These are phyloP conservation scores for Paspalum vaginatum DNA, from an alignment of 176 grass and related monocot species.

Conservation along the genomic window DNA sequence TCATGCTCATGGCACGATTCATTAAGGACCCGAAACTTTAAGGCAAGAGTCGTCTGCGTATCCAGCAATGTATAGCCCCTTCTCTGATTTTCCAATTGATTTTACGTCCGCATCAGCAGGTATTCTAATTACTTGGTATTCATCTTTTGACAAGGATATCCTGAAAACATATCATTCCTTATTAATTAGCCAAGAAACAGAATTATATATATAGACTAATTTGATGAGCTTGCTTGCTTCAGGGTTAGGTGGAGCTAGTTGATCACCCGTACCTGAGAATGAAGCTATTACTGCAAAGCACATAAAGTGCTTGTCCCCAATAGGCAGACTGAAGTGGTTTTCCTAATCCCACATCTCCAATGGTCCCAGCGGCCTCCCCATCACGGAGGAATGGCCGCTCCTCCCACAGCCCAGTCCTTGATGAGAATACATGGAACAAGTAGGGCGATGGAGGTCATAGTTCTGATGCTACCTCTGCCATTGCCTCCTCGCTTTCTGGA, in stretches of 20 bases:
- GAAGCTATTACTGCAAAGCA: not conserved
- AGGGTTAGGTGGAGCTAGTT: too few relatives aligned
- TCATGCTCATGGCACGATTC: not conserved
- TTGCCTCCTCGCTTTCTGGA: too few relatives aligned
- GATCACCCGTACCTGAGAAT: not conserved
- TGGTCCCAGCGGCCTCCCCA: not conserved
- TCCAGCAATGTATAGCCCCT: not conserved
- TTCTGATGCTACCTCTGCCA: too few relatives aligned
- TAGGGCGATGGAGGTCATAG: not conserved
- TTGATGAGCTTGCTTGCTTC: too few relatives aligned
- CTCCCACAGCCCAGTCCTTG: not conserved
- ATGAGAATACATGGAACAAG: not conserved
- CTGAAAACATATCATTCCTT: too few relatives aligned
- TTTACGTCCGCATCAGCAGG: not conserved
- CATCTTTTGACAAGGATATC: not conserved
- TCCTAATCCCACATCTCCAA: too few relatives aligned
- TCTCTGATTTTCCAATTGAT: not conserved
- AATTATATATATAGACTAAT: too few relatives aligned
- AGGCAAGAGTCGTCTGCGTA: not conserved
- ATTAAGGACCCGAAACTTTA: not conserved
- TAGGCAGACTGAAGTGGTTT: not conserved
- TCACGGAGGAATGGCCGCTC: not conserved
- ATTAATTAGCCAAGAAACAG: too few relatives aligned
- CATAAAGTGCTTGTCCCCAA: not conserved
- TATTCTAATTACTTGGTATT: not conserved